Evolutionary conservation across 306 rosid species (phyloP).

Genomic region (Purshia tridentata): DNA sequence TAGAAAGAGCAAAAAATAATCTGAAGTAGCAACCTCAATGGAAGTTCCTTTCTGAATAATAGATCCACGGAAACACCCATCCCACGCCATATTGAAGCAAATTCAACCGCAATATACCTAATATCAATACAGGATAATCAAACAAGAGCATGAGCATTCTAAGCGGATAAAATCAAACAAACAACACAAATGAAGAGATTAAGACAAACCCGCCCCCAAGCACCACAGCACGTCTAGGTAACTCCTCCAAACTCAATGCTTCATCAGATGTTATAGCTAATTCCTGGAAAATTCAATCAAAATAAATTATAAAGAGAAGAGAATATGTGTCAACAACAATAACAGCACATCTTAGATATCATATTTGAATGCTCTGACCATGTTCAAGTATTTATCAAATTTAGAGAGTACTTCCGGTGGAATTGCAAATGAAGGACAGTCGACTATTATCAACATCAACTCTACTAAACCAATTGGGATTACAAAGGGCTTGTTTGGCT

Average conservation of each 20-base stretch:
- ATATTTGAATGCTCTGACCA: conserved; percentile 9
- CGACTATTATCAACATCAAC: neutral
- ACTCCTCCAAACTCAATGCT: conserved; percentile 93
- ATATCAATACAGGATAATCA: conserved; percentile 11
- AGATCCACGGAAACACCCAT: conserved; percentile 82
- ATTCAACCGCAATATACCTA: conserved; percentile 94
- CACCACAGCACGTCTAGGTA: conserved; percentile 79
- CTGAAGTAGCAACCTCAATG: conserved; percentile 58
- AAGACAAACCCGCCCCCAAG: conserved; percentile 88
- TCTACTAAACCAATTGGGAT: neutral
- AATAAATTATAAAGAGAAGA: conserved; percentile 2
- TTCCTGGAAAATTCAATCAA: conserved; percentile 50
- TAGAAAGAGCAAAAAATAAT: conserved; percentile 7
- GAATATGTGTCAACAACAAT: conserved; percentile 9
- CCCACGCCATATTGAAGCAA: conserved; percentile 97
- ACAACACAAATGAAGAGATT: conserved; percentile 20
- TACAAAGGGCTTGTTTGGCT: neutral
- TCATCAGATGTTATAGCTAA: conserved; percentile 91
- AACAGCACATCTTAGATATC: neutral
- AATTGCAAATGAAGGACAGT: neutral
- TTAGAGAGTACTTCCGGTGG: neutral
- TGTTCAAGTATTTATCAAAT: neutral
- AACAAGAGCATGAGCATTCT: conserved; percentile 11
- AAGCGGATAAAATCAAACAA: conserved; percentile 19
- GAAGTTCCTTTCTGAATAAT: conserved; percentile 87